Evolutionary conservation across 139 green algal genomes (phyloP).

Genomic region (Chlamydomonas urium): DNA sequence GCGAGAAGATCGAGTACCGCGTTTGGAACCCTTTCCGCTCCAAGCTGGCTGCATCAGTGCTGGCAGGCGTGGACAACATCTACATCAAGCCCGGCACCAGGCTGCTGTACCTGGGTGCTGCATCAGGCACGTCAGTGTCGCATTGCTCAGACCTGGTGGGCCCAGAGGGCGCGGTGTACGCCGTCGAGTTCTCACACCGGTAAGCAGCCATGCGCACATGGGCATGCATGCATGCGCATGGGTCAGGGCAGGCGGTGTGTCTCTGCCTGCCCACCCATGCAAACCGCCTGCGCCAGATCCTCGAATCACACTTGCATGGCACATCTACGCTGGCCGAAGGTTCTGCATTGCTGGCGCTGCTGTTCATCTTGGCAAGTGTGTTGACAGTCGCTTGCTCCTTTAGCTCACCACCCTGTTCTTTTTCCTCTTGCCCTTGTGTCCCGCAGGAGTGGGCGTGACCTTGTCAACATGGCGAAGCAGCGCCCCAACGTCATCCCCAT

Average conservation of each 20-base stretch:
- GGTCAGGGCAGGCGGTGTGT: neutral
- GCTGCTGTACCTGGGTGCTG: constrained; percentile 95
- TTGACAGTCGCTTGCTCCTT: no score
- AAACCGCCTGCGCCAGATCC: neutral
- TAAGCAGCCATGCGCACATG: constrained; percentile 17
- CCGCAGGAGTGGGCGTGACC: constrained; percentile 74
- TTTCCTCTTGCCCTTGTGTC: no score
- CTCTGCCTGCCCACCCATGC: neutral
- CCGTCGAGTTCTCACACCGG: constrained; percentile 98
- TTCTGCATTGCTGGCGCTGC: no score
- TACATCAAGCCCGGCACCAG: constrained; percentile 92
- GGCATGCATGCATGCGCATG: neutral
- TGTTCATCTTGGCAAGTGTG: no score
- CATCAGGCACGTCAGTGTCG: constrained; percentile 50
- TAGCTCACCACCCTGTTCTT: no score
- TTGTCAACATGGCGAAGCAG: constrained; percentile 99
- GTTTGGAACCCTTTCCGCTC: constrained; percentile 99
- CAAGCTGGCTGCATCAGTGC: constrained; percentile 95
- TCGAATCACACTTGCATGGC: neutral
- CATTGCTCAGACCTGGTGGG: constrained; percentile 69
- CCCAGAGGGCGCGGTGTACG: constrained; percentile 93
- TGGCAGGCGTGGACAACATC: constrained; percentile 98
- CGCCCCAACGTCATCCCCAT: constrained; percentile 99
- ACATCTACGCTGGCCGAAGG: no score
- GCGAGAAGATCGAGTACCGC: constrained; percentile 94